Base-by-base conservation (phyloP, 108 stramenopile species). In the Pseudonitzschia multiseries region DNA sequence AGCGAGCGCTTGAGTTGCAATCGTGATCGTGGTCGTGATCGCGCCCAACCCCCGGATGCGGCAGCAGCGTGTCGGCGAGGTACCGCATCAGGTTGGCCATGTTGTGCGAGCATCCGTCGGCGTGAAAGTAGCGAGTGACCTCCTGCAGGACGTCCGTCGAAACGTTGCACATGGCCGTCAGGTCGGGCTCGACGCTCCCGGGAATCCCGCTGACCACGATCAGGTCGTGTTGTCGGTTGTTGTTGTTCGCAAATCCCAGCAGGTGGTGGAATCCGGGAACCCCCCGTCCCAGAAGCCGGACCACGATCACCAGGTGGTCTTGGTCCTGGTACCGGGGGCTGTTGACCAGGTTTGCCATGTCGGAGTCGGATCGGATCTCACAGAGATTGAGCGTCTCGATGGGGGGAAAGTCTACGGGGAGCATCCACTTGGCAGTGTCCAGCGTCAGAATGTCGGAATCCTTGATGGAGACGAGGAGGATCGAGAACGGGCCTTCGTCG, bases 401-500 rank as follows among this genome's bases (percentile, higher is more conserved):
- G 29, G 61, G n/a, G n/a, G 61, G 61, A 21, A 62, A 62, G 36
- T 62, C 61, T 2, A 62, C 12, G 13, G 61, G 61, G 12, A 62
- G 61, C 61, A 62, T 62, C 29, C 20, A 21, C 15, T 40, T 33
- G 33, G 61, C 32, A 1, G 61, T 40, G 36, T 40, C 36, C 3
- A 62, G 61, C 18, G 61, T 62, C 29, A 62, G 33, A n/a, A 62
- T 62, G 29, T 62, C 61, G 32, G 61, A 31, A 33, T 62, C 61
- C 61, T 62, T 62, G 36, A 31, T 31, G 32, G 61, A 31, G 15
- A 33, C 20, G 12, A 62, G 29, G 33, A 62, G 61, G 33, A 62
- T 29, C 29, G 36, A 3, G 32, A 62, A 62, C 26, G 14, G 21
- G 5, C 12, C 17, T 48, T 48, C 46, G 4, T 48, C 46, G 14